Percentiles rank a stretch among this genome's conserved stretches.
phyloP scores from a whole-genome alignment of 352 stramenopile genomes.

The Pythium scleroteichum region DNA sequence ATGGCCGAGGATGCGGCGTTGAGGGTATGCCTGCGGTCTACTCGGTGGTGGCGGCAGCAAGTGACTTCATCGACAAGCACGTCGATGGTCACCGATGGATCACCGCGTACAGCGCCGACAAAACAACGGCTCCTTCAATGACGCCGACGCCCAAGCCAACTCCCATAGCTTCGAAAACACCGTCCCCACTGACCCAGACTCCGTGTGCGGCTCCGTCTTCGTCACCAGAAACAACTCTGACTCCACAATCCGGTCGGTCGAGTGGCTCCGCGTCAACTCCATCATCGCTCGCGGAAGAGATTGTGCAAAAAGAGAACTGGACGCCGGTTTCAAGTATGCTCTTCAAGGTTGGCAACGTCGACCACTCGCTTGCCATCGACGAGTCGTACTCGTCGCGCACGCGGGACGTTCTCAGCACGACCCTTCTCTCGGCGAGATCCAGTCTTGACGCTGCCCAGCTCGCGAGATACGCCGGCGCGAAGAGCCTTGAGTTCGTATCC shows the following conservation, averaged over 20 bases:
- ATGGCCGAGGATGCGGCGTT: constrained; percentile 35
- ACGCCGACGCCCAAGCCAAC: neutral
- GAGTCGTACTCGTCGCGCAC: constrained; percentile 26
- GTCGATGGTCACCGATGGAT: constrained; percentile 30
- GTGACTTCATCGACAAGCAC: constrained; percentile 36
- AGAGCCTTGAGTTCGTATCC: constrained; percentile 26
- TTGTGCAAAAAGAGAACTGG: constrained; percentile 25
- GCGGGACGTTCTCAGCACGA: constrained; percentile 24
- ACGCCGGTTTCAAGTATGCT: constrained; percentile 12
- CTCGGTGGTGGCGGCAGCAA: constrained; percentile 24
- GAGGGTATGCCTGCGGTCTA: constrained; percentile 40
- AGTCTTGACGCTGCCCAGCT: constrained; percentile 2
- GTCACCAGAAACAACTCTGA: neutral
- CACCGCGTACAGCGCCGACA: neutral
- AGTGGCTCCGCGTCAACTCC: no score
- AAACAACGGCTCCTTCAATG: neutral
- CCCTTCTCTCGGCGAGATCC: constrained; percentile 18
- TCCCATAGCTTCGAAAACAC: neutral
- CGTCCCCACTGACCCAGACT: neutral
- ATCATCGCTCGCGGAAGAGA: constrained; percentile 16
- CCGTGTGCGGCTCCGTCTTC: neutral
- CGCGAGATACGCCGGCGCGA: constrained; percentile 22
- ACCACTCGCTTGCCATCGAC: constrained; percentile 20
- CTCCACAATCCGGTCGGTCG: neutral
- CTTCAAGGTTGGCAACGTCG: constrained; percentile 2